A percentile compares a stretch with the other conserved stretches of the same genome.
These are phyloP conservation scores for Aspergillus pseudoterreus DNA, from an alignment of 2,329 filamentous ascomycete genomes.

Conservation along the genomic window DNA sequence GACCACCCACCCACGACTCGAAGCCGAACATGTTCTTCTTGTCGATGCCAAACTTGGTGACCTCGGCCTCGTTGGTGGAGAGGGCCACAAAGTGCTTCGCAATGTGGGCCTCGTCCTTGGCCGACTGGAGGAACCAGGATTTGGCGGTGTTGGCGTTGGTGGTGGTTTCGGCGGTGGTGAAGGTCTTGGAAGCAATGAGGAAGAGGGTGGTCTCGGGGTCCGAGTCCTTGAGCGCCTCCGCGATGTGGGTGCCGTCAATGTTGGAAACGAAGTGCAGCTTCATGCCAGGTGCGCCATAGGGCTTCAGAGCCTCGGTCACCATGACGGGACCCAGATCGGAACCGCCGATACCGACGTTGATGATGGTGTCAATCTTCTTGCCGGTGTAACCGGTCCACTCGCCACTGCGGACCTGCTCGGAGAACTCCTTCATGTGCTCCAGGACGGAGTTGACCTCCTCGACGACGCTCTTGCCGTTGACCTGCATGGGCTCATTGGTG, in stretches of 20 bases:
- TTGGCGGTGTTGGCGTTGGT: slow-evolving; percentile 98
- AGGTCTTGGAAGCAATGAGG: slow-evolving; percentile 97
- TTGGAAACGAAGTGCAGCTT: slow-evolving; percentile 98
- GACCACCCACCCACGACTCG: slow-evolving; percentile 95
- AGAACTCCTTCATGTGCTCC: slow-evolving; percentile 98
- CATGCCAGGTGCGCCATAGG: slow-evolving; percentile 80
- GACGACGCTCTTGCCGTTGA: slow-evolving; percentile 90
- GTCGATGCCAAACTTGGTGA: slow-evolving; percentile 98
- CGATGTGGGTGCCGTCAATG: slow-evolving; percentile 97
- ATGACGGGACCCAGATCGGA: slow-evolving; percentile 99
- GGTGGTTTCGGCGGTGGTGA: slow-evolving; percentile 94
- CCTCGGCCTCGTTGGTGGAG: slow-evolving; percentile 91
- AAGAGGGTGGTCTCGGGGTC: slow-evolving; percentile 98
- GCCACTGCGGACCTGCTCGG: slow-evolving; percentile 87
- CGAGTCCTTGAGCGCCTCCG: slow-evolving; percentile 82
- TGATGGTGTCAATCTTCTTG: slow-evolving; percentile 92
- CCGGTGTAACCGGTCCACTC: slow-evolving; percentile 97
- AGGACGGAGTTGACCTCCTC: slow-evolving; percentile 88
- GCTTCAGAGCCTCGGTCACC: slow-evolving; percentile 96
- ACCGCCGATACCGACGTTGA: slow-evolving; percentile 97
- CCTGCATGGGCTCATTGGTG: slow-evolving; percentile 73
- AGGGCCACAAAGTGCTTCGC: slow-evolving; percentile 98
- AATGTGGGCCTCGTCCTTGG: slow-evolving; percentile 70
- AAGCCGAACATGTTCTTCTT: slow-evolving; percentile 99
- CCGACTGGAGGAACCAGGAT: slow-evolving; percentile 86